These are phyloP conservation scores for Fusarium haematococcum DNA, from an alignment of 2,329 filamentous ascomycete species.

Conservation along the genomic window DNA sequence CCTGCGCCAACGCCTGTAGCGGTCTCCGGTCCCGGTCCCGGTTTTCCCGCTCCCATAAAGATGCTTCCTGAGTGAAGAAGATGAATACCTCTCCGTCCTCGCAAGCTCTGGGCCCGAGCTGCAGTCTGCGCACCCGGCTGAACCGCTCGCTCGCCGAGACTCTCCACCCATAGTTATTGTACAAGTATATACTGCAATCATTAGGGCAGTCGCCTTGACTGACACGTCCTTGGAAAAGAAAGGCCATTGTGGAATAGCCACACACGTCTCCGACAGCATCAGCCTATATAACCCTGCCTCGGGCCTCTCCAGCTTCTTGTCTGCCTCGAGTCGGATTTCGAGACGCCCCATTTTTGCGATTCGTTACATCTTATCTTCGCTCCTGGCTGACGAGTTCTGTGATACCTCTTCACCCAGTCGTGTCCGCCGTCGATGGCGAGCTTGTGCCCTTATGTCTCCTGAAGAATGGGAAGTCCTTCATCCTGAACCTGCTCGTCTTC, in stretches of 20 bases:
- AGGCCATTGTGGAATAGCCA: slow-evolving; percentile 12
- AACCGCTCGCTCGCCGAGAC: neutral
- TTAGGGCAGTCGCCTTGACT: slow-evolving; percentile 17
- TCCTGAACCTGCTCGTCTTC: slow-evolving; percentile 72
- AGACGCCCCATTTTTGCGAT: neutral
- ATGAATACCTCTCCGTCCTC: slow-evolving; percentile 9
- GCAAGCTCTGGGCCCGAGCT: neutral
- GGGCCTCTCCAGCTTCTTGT: neutral
- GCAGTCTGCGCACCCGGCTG: neutral
- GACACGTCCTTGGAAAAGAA: slow-evolving; percentile 20
- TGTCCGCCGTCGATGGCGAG: slow-evolving; percentile 50
- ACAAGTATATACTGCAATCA: slow-evolving; percentile 43
- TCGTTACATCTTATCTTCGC: slow-evolving; percentile 9
- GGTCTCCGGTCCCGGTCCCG: slow-evolving; percentile 30
- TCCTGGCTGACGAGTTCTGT: slow-evolving; percentile 28
- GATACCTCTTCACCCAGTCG: slow-evolving; percentile 46
- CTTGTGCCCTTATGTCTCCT: slow-evolving; percentile 62
- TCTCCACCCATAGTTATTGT: slow-evolving; percentile 36
- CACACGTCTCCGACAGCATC: slow-evolving; percentile 13
- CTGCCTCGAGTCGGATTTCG: neutral
- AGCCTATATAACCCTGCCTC: neutral
- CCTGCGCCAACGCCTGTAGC: slow-evolving; percentile 44
- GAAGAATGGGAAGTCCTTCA: slow-evolving; percentile 71
- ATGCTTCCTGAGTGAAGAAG: slow-evolving; percentile 31
- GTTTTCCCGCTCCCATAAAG: slow-evolving; percentile 22